A percentile compares a stretch with the other conserved stretches of the same genome.
Evolutionary conservation across 208 protist genomes (phyloP).

Genomic region (Wallacemonas rigidus): DNA sequence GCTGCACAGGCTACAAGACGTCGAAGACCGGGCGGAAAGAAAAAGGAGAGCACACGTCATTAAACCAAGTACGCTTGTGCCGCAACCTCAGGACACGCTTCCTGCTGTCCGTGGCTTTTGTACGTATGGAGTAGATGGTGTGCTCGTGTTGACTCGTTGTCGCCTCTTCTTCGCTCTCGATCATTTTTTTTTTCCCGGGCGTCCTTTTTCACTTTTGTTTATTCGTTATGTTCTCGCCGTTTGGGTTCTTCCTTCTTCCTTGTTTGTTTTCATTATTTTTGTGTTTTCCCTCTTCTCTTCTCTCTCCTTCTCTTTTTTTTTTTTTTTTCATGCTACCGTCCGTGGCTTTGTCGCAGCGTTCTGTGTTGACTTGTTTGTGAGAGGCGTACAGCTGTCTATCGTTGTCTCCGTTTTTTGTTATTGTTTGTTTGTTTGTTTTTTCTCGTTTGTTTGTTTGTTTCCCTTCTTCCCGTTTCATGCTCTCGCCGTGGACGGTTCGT

Average conservation of each 20-base stretch:
- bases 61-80: not conserved
- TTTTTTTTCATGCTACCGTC: constrained; percentile 6
- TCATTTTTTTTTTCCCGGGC: constrained; percentile 6
- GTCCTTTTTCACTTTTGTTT: constrained; percentile 20
- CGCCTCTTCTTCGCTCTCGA: not conserved
- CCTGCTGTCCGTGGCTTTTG: not conserved
- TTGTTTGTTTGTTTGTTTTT: not conserved
- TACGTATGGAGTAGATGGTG: too few relatives aligned
- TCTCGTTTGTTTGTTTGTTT: constrained; percentile 16
- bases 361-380: constrained; percentile 1
- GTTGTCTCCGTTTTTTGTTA: constrained; percentile 2
- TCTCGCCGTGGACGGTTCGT: too few relatives aligned
- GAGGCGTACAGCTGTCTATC: not conserved
- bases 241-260: not conserved
- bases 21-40: not conserved
- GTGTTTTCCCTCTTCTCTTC: constrained; percentile 3
- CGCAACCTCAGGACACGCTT: too few relatives aligned
- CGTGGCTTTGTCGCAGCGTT: not conserved
- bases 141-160: constrained; percentile 4
- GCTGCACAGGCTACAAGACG: not conserved
- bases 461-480: not conserved
- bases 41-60: not conserved
- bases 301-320: constrained; percentile 2
- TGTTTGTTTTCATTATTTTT: constrained; percentile 6
- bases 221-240: constrained; percentile 7